A percentile compares a stretch with the other conserved stretches of the same genome.
Evolutionary conservation across 2,329 filamentous ascomycete species (phyloP).

Genomic region (Fusarium sambucinum): DNA sequence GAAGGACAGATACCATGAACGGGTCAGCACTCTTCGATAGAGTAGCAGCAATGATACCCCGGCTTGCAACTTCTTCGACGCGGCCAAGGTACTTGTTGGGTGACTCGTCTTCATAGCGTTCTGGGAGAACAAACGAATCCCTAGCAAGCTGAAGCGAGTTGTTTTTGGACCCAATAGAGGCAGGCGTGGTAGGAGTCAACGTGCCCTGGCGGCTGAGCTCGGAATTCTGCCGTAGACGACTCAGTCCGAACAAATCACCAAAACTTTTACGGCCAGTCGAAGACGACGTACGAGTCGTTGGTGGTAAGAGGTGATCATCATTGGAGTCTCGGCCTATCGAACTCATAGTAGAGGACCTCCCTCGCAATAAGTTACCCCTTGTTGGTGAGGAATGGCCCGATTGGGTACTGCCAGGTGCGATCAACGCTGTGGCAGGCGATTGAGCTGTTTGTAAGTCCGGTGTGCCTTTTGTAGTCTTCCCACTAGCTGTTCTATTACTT

Average conservation of each 20-base stretch:
- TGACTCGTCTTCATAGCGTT: slow-evolving; percentile 87
- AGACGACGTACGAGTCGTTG: slow-evolving; percentile 80
- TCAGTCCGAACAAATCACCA: slow-evolving; percentile 84
- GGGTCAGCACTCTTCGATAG: slow-evolving; percentile 87
- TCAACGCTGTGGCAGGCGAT: slow-evolving; percentile 64
- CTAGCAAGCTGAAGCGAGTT: slow-evolving; percentile 84
- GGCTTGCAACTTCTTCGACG: slow-evolving; percentile 82
- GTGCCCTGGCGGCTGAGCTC: slow-evolving; percentile 78
- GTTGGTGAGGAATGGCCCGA: slow-evolving; percentile 77
- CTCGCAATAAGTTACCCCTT: slow-evolving; percentile 72
- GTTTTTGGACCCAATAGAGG: slow-evolving; percentile 78
- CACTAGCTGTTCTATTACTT: slow-evolving; percentile 45
- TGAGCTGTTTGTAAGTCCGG: slow-evolving; percentile 40
- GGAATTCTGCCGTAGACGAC: slow-evolving; percentile 83
- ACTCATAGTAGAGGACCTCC: slow-evolving; percentile 89
- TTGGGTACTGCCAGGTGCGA: slow-evolving; percentile 55
- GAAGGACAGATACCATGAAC: slow-evolving; percentile 84
- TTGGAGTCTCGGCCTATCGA: slow-evolving; percentile 80
- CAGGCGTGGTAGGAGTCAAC: slow-evolving; percentile 76
- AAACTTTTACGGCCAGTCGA: slow-evolving; percentile 95
- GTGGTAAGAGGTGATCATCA: slow-evolving; percentile 76
- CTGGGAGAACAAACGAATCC: slow-evolving; percentile 78
- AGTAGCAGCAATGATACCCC: slow-evolving; percentile 85
- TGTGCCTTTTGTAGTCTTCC: slow-evolving; percentile 38
- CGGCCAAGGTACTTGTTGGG: slow-evolving; percentile 89